These are phyloP conservation scores for Boletus coccyginus DNA, from an alignment of 768 basidiomycete genomes.

Conservation along the genomic window DNA sequence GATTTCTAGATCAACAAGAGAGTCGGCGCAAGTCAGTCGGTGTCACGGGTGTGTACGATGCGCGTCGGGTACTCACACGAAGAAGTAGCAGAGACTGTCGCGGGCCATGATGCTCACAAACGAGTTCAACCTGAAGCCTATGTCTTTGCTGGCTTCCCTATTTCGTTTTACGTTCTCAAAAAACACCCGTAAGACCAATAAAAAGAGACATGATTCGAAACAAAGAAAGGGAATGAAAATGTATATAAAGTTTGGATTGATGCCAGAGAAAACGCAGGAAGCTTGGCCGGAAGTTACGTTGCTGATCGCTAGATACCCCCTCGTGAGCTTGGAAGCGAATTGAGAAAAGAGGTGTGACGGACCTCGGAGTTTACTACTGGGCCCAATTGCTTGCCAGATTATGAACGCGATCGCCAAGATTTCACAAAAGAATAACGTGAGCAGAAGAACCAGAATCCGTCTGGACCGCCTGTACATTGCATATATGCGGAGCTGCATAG, in stretches of 20 bases:
- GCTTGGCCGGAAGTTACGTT: neutral
- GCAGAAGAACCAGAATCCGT: conserved; percentile 16
- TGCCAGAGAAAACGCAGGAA: conserved; percentile 24
- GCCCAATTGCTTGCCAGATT: conserved; percentile 28
- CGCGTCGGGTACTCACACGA: conserved; percentile 21
- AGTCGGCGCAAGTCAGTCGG: neutral
- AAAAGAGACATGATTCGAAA: conserved; percentile 28
- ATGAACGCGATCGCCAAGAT: conserved; percentile 22
- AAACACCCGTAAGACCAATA: conserved; percentile 20
- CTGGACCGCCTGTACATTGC: conserved; percentile 31
- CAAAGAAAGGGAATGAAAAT: conserved; percentile 31
- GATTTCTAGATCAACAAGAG: conserved; percentile 17
- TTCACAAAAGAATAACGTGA: conserved; percentile 22
- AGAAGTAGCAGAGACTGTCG: conserved; percentile 32
- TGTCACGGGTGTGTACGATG: neutral
- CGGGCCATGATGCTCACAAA: conserved; percentile 26
- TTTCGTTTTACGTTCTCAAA: conserved; percentile 7
- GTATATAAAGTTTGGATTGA: conserved; percentile 22
- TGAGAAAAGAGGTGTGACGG: neutral
- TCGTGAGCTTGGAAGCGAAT: neutral
- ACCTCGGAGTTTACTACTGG: conserved; percentile 22
- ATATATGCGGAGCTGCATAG: conserved; percentile 34
- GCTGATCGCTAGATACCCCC: conserved; percentile 6
- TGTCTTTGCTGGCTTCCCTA: neutral
- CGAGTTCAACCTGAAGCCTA: conserved; percentile 9